Evolutionary conservation across 495 filamentous ascomycete genomes (phyloP).

Genomic region (Cercophora samala): DNA sequence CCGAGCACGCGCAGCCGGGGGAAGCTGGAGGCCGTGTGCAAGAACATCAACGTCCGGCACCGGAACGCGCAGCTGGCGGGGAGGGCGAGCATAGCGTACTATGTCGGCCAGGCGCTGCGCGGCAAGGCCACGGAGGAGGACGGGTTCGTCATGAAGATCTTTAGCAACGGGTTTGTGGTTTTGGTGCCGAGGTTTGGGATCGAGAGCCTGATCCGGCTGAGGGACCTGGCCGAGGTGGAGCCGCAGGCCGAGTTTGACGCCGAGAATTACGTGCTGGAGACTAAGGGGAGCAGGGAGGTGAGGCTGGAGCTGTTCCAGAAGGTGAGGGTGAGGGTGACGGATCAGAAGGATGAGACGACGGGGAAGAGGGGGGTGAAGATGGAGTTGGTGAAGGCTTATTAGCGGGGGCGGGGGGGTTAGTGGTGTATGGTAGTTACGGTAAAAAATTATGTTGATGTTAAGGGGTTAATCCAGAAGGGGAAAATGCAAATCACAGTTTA

Average conservation of each 20-base stretch:
- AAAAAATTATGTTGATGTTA: no score
- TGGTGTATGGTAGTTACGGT: no score
- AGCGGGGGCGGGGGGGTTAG: no score
- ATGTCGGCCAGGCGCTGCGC: constrained; percentile 93
- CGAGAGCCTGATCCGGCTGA: constrained; percentile 80
- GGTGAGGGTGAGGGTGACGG: constrained; percentile 80
- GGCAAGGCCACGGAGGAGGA: constrained; percentile 79
- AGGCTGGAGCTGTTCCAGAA: constrained; percentile 83
- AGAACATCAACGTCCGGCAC: constrained; percentile 96
- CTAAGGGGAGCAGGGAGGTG: constrained; percentile 52
- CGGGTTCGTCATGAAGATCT: constrained; percentile 93
- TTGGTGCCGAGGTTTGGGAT: constrained; percentile 95
- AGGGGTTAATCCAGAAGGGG: no score
- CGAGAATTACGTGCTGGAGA: constrained; percentile 72
- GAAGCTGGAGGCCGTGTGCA: constrained; percentile 88
- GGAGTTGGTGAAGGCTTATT: constrained; percentile 51
- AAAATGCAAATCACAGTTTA: no score
- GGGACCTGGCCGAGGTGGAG: constrained; percentile 74
- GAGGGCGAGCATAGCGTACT: constrained; percentile 90
- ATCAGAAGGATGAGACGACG: constrained; percentile 86
- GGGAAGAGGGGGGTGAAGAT: constrained; percentile 88
- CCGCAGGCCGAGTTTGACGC: constrained; percentile 76
- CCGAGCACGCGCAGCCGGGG: constrained; percentile 70
- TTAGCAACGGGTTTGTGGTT: constrained; percentile 93
- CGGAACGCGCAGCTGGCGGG: constrained; percentile 95